Evolutionary conservation across 345 rosid species (phyloP).

Genomic region (Citropsis articulata): DNA sequence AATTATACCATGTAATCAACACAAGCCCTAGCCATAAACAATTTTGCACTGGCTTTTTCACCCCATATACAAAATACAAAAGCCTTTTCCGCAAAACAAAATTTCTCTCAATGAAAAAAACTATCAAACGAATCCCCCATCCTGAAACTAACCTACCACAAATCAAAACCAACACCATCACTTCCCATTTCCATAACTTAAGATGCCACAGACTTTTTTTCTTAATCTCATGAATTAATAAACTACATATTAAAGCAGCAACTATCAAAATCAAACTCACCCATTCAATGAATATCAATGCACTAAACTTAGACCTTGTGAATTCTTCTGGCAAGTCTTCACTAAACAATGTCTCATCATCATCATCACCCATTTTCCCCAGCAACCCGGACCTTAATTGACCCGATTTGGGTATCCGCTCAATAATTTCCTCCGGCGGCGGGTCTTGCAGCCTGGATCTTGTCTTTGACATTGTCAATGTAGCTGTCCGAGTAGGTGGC

Average conservation of each 20-base stretch:
- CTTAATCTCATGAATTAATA: constrained; percentile 35
- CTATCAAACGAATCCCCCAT: constrained; percentile 76
- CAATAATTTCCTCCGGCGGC: constrained; percentile 37
- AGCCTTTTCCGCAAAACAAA: constrained; percentile 68
- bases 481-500: constrained; percentile 33
- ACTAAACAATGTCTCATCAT: constrained; percentile 60
- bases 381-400: constrained; percentile 49
- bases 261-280: constrained; percentile 52
- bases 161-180: constrained; percentile 65
- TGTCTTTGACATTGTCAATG: constrained; percentile 35
- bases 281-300: constrained; percentile 63
- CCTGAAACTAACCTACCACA: constrained; percentile 86
- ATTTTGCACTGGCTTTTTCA: constrained; percentile 76
- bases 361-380: constrained; percentile 44
- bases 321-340: constrained; percentile 80
- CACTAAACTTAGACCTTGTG: constrained; percentile 33
- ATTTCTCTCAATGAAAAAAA: constrained; percentile 77
- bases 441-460: constrained; percentile 83
- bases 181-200: constrained; percentile 88
- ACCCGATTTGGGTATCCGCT: constrained; percentile 45
- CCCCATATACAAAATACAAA: constrained; percentile 81
- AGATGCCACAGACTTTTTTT: constrained; percentile 43
- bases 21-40: constrained; percentile 82
- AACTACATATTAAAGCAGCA: constrained; percentile 49
- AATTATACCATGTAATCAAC: constrained; percentile 60